These are phyloP conservation scores for Pseudogymnoascus sp. DNA, from an alignment of 2,329 filamentous ascomycete species.

Conservation along the genomic window DNA sequence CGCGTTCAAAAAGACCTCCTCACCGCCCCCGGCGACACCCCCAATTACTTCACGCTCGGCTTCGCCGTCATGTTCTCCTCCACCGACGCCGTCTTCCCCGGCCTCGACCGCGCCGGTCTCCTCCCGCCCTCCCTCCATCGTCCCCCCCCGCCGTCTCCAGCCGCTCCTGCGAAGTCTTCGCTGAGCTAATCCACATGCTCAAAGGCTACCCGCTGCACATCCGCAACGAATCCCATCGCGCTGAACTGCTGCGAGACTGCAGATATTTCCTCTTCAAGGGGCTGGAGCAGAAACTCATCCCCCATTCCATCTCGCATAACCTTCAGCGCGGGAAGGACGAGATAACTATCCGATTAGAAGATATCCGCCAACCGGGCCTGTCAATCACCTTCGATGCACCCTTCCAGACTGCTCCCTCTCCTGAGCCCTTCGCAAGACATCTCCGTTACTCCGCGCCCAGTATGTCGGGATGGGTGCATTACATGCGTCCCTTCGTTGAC, in stretches of 20 bases:
- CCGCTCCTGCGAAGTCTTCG: conserved; percentile 76
- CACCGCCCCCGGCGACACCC: conserved; percentile 76
- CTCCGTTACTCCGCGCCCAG: conserved; percentile 10
- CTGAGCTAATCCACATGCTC: conserved; percentile 73
- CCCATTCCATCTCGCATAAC: conserved; percentile 71
- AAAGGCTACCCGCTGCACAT: conserved; percentile 79
- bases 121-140: conserved; percentile 81
- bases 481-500: conserved; percentile 82
- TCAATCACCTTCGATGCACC: conserved; percentile 43
- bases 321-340: conserved; percentile 61
- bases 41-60: conserved; percentile 91
- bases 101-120: conserved; percentile 69
- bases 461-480: conserved; percentile 58
- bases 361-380: conserved; percentile 82
- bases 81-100: conserved; percentile 76
- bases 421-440: conserved; percentile 29
- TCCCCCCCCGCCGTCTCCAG: conserved; percentile 77
- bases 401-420: conserved; percentile 13
- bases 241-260: conserved; percentile 73
- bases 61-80: conserved; percentile 83
- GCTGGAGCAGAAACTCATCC: conserved; percentile 78
- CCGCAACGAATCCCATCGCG: conserved; percentile 67
- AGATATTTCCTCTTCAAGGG: conserved; percentile 91
- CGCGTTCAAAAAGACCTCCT: conserved; percentile 87
- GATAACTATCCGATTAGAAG: conserved; percentile 73